Percentiles rank a stretch among this genome's conserved stretches.
phyloP scores from a whole-genome alignment of 176 grass and related monocot genomes.

The Raddia distichophylla region DNA sequence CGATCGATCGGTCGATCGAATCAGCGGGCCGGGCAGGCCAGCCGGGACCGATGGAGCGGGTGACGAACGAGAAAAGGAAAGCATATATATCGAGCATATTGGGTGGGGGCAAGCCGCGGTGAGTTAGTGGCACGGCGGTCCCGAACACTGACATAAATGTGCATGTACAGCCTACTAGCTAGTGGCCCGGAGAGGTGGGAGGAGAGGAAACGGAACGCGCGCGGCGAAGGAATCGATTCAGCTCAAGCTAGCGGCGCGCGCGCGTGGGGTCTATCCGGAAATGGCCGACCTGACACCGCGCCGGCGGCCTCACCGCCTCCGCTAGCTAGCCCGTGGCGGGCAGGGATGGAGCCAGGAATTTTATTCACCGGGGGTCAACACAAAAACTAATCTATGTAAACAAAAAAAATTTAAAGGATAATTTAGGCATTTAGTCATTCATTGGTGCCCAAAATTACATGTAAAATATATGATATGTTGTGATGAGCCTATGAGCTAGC shows the following conservation, averaged over 20 bases:
- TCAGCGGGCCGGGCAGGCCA: not conserved
- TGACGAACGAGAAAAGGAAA: slow-evolving; percentile 45
- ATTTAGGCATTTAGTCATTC: too few species aligned
- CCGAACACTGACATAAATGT: slow-evolving; percentile 43
- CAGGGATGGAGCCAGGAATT: too few species aligned
- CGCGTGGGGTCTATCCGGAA: not conserved
- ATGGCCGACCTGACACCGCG: slow-evolving; percentile 28
- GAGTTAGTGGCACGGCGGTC: slow-evolving; percentile 62
- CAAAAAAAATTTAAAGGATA: too few species aligned
- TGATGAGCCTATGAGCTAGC: too few species aligned
- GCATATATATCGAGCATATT: slow-evolving; percentile 1
- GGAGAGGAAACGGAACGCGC: not conserved
- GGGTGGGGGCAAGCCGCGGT: slow-evolving; percentile 36
- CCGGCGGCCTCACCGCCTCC: too few species aligned
- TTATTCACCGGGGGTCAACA: too few species aligned
- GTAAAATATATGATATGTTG: too few species aligned
- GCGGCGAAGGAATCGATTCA: not conserved
- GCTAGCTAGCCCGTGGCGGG: too few species aligned
- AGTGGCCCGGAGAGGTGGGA: slow-evolving; percentile 12
- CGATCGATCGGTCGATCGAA: not conserved
- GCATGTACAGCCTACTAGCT: too few species aligned
- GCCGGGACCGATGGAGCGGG: not conserved
- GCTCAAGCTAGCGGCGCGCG: too few species aligned
- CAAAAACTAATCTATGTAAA: too few species aligned
- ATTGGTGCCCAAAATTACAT: too few species aligned